Evolutionary conservation across 495 filamentous ascomycete species (phyloP).

Genomic region (Aspergillus leporis): DNA sequence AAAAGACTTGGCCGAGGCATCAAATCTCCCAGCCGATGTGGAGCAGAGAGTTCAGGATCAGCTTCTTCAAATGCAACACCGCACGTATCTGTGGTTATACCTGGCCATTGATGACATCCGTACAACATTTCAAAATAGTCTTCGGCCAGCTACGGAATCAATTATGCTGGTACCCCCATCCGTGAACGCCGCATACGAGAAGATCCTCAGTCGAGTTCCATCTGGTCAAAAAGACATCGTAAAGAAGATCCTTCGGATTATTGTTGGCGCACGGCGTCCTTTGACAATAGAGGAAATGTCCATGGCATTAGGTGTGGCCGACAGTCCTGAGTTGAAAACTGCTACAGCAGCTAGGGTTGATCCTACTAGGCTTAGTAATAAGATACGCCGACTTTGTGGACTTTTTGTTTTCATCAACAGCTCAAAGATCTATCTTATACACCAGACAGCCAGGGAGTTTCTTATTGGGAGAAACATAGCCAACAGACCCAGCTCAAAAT

Average conservation of each 20-base stretch:
- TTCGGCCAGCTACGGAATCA: constrained; percentile 16
- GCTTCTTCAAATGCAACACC: constrained; percentile 28
- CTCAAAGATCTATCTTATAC: constrained; percentile 5
- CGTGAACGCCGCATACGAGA: constrained; percentile 30
- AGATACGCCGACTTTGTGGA: not conserved
- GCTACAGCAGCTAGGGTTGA: not conserved
- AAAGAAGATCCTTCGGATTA: constrained; percentile 35
- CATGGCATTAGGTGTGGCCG: constrained; percentile 36
- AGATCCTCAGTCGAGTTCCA: constrained; percentile 26
- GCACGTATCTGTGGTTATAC: constrained; percentile 41
- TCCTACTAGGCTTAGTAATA: not conserved
- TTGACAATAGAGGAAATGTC: constrained; percentile 39
- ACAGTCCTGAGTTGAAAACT: constrained; percentile 14
- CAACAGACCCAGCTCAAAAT: not conserved
- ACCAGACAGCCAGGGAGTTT: constrained; percentile 8
- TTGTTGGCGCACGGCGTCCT: constrained; percentile 36
- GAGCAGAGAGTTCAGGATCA: constrained; percentile 16
- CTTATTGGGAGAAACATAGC: not conserved
- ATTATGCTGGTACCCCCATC: constrained; percentile 22
- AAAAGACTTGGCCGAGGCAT: constrained; percentile 21
- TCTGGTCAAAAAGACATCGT: constrained; percentile 12
- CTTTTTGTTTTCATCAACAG: constrained; percentile 9
- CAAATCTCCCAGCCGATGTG: constrained; percentile 9
- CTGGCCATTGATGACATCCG: constrained; percentile 26
- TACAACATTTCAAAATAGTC: constrained; percentile 20